Evolutionary conservation across 2,329 filamentous ascomycete species (phyloP).

Genomic region (Phialocephala subalpina): DNA sequence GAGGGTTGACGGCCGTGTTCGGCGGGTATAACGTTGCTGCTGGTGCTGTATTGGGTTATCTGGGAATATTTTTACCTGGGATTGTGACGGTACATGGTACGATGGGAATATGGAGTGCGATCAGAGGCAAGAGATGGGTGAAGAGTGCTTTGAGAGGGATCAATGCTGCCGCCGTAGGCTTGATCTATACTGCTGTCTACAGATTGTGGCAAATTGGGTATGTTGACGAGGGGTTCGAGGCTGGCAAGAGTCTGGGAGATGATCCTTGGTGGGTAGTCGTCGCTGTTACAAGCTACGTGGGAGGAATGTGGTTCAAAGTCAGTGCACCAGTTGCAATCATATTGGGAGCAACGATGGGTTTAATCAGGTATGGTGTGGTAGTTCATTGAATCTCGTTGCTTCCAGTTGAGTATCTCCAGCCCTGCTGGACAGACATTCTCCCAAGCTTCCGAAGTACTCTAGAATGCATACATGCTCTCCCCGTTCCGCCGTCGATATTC

Average conservation of each 20-base stretch:
- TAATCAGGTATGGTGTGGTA: conserved; percentile 56
- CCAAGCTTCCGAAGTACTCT: neutral
- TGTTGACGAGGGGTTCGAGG: conserved; percentile 55
- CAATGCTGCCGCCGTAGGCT: conserved; percentile 66
- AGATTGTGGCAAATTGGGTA: conserved; percentile 69
- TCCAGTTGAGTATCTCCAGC: neutral
- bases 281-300: conserved; percentile 57
- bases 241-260: conserved; percentile 60
- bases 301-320: conserved; percentile 56
- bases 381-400: neutral
- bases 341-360: conserved; percentile 54
- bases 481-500: too few species aligned
- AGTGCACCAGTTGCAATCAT: conserved; percentile 53
- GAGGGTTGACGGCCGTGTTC: conserved; percentile 54
- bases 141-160: conserved; percentile 60
- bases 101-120: conserved; percentile 60
- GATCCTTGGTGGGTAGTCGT: conserved; percentile 73
- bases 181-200: conserved; percentile 72
- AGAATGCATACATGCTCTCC: too few species aligned
- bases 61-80: conserved; percentile 62
- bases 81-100: conserved; percentile 58
- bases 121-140: conserved; percentile 56
- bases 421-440: neutral
- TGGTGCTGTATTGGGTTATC: conserved; percentile 59
- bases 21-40: conserved; percentile 38